Base-by-base conservation (phyloP, 208 protist genomes). In the Trypanosoma cruzi region DNA sequence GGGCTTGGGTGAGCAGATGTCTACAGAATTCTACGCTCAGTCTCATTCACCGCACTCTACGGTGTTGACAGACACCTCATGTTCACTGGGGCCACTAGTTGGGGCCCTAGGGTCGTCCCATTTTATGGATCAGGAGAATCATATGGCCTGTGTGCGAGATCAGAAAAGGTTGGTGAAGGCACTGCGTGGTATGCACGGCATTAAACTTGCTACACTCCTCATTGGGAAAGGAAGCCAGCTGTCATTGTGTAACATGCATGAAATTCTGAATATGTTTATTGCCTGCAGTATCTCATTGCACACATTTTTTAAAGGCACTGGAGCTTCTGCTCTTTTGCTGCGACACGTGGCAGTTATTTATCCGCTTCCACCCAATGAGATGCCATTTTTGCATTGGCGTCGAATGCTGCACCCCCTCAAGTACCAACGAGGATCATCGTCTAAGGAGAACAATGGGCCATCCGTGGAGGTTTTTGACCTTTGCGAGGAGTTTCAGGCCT, bases 401-500 rank as follows among this genome's bases (percentile, higher is more conserved):
- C 62, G 46, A 32, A n/a, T 67, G 7, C 44, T 65, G 40, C 28
- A 36, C 20, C 44, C 48, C 20, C 62, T 55, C 49, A 67, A 55
- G 24, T 14, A 4, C 18, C 22, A 32, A 22, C 24, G 28, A 37
- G 50, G 54, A 1, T 69, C 29, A 28, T 60, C n/a, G 18, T 56
- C 4, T 56, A 68, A 32, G 32, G 48, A 29, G 8, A 74, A 53
- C 26, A 61, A 7, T 37, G 22, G 28, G 29, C 2, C 42, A 40
- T 10, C 16, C 24, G 14, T 78, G 58, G 14, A 78, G 26, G n/a
- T 78, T 16, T 54, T 78, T 32, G 76, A 78, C 49, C 58, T 81
- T 57, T n/a, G 76, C 28, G 24, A 57, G 40, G 46, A 78, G 49
- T 64, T 76, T 66, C 36, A 73, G 13, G 32, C 34, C 18, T 28